These are phyloP conservation scores for Trichophyton verrucosum DNA, from an alignment of 2,329 filamentous ascomycete species.

Conservation along the genomic window DNA sequence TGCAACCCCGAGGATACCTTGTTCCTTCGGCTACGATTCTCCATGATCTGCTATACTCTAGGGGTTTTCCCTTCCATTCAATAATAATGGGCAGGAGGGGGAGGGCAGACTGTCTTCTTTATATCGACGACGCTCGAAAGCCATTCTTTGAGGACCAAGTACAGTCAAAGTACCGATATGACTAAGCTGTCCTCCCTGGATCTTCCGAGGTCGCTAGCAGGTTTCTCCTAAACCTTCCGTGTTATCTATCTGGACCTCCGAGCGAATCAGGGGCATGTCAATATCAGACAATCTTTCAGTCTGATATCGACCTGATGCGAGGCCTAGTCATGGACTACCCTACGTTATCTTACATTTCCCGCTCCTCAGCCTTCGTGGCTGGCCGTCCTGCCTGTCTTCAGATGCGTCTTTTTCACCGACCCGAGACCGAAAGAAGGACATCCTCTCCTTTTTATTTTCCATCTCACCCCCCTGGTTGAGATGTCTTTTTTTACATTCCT, in stretches of 20 bases:
- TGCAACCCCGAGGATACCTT: too few relatives aligned
- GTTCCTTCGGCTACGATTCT: too few relatives aligned
- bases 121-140: too few relatives aligned
- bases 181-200: neutral
- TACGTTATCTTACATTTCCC: neutral
- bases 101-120: too few relatives aligned
- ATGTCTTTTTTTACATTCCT: neutral
- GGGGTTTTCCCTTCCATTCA: too few relatives aligned
- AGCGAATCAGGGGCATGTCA: neutral
- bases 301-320: neutral
- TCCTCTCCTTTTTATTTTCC: neutral
- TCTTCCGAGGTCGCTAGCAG: neutral
- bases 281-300: neutral
- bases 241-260: neutral
- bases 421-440: neutral
- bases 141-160: too few relatives aligned
- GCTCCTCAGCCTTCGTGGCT: neutral
- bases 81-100: too few relatives aligned
- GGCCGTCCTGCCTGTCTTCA: neutral
- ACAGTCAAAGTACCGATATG: neutral
- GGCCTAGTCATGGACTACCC: neutral
- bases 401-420: slow-evolving; percentile 1
- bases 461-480: neutral
- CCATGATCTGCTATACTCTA: too few relatives aligned
- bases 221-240: slow-evolving; percentile 1